Base-by-base conservation (phyloP, 768 basidiomycete species). In the Pulveroboletus sp. region DNA sequence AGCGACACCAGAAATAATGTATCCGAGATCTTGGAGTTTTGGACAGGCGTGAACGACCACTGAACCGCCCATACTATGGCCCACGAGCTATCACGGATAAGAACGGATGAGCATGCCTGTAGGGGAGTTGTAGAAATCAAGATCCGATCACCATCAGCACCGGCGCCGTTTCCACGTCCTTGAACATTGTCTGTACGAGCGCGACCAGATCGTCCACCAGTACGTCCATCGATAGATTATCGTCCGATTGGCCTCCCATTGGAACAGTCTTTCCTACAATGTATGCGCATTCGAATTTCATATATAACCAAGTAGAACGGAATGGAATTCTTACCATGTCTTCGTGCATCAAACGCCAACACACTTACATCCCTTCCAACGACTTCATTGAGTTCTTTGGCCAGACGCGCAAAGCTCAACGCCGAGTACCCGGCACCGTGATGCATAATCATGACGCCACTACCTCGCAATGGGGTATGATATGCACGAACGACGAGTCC, bases 21-120 rank as follows among this genome's bases (percentile, higher is more conserved):
- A 95, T 40, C 82, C 80, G 20, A 70, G 72, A 37, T 81, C 76
- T 45, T 88, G 78, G 2, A 99, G 72, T 16, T 69, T 62, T 2
- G 90, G 81, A 51, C 82, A 83, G 2, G 84, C 77, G 5, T 83
- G 80, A 8, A 87, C 81, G 19, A 90, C 79, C 4, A 97, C 94
- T 0, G 94, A 85, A 21, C 94, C 95, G 13, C 97, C 97, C 87
- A 99, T 95, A 50, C 91, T 94, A 63, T 99, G 97, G 0, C 97
- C 97, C 9, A 97, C 77, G 7, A 97, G 78, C 87, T 91, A 43
- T 46, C 8, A 31, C n/a, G 13, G 24, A 25, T 23, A 34, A 32
- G 32, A 35, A 24, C 7, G 31, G 6, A 20, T 40, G 35, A 48
- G 36, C 27, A 49, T 6, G 36, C 27, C 17, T 42, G 21, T 24